These are phyloP conservation scores for Russula griseocarnosa DNA, from an alignment of 768 basidiomycete species.

Conservation along the genomic window DNA sequence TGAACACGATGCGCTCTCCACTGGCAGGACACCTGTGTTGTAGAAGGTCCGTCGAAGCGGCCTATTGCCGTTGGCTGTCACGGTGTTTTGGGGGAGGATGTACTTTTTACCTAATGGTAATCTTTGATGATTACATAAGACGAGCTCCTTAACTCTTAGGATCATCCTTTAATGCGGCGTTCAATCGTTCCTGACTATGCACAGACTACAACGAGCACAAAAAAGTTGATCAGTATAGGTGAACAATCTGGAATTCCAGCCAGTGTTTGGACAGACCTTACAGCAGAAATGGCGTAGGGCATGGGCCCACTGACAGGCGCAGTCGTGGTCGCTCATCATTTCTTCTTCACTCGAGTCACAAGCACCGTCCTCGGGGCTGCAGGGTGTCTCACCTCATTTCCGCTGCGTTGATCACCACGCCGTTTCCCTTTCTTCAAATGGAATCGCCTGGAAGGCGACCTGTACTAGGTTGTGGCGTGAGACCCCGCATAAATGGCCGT, in stretches of 20 bases:
- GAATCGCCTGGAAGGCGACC: neutral
- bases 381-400: neutral
- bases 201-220: neutral
- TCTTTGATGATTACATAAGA: too few relatives aligned
- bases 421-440: neutral
- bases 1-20: too few relatives aligned
- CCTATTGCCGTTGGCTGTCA: too few relatives aligned
- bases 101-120: too few relatives aligned
- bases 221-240: neutral
- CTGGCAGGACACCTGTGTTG: too few relatives aligned
- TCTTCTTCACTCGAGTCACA: neutral
- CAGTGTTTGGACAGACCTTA: neutral
- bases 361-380: neutral
- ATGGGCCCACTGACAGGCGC: neutral
- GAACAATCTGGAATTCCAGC: neutral
- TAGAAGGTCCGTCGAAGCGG: too few relatives aligned
- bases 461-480: neutral
- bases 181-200: too few relatives aligned
- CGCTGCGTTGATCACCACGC: neutral
- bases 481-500: neutral
- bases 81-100: too few relatives aligned
- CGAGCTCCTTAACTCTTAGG: too few relatives aligned
- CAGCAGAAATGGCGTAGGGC: neutral
- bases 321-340: neutral
- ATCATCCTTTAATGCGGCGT: too few relatives aligned